Conservation (phyloP, 2,329 filamentous ascomycete genomes). For the Gliomastix tumulicola region DNA sequence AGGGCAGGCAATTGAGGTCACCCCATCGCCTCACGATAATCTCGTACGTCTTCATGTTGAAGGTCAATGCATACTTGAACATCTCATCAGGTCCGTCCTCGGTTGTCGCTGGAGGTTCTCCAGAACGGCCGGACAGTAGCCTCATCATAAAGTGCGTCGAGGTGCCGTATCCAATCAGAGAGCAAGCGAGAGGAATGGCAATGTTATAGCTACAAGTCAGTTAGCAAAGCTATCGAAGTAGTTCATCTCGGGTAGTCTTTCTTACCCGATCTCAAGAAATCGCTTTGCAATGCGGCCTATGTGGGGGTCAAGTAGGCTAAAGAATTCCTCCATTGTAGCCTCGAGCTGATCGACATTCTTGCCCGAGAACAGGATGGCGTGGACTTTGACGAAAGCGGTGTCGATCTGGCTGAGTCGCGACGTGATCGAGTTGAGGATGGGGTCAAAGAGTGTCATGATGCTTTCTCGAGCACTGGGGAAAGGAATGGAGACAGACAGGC, state of each 20-base stretch:
- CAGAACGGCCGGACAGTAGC: conserved; percentile 20
- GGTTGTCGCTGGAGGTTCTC: conserved; percentile 11
- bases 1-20: conserved; percentile 54
- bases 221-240: conserved; percentile 2
- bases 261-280: conserved; percentile 43
- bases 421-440: conserved; percentile 34
- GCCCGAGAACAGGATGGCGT: conserved; percentile 57
- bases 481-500: conserved; percentile 59
- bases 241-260: not conserved
- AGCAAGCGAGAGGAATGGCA: conserved; percentile 20
- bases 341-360: conserved; percentile 37
- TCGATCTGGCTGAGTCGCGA: conserved; percentile 37
- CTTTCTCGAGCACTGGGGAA: conserved; percentile 64
- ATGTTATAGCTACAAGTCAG: conserved; percentile 18
- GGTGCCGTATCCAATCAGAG: conserved; percentile 22
- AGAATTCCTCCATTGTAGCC: conserved; percentile 38
- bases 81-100: conserved; percentile 13
- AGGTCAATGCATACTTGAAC: conserved; percentile 25
- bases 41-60: conserved; percentile 35
- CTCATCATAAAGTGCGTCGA: conserved; percentile 39
- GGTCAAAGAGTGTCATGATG: conserved; percentile 63
- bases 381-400: conserved; percentile 53
- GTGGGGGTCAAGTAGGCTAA: conserved; percentile 45
- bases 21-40: conserved; percentile 43
- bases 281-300: conserved; percentile 43